These are phyloP conservation scores for Ogataea thermomethanolica DNA, from an alignment of 805 yeast genomes.

Conservation along the genomic window DNA sequence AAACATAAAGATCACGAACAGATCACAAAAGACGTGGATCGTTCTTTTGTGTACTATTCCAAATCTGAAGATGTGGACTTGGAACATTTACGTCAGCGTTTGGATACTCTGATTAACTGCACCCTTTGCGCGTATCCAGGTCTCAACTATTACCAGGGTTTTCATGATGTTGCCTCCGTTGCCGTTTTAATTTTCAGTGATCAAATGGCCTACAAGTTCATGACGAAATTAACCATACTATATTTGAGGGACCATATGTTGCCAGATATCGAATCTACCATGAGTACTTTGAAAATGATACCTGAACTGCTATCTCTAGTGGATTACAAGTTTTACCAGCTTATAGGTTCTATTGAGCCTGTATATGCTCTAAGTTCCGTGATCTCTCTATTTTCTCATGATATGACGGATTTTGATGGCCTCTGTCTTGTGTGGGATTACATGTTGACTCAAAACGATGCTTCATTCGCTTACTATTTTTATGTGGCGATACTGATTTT, in stretches of 20 bases:
- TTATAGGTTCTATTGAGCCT: conserved; percentile 46
- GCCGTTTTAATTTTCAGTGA: conserved; percentile 50
- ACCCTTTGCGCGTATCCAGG: conserved; percentile 59
- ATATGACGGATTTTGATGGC: conserved; percentile 45
- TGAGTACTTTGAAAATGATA: conserved; percentile 62
- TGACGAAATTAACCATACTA: conserved; percentile 54
- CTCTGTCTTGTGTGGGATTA: conserved; percentile 67
- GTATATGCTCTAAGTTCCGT: conserved; percentile 73
- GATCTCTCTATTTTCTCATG: conserved; percentile 77
- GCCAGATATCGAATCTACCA: conserved; percentile 59
- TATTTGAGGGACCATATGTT: conserved; percentile 86
- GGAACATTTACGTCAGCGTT: conserved; percentile 36
- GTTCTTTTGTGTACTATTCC: conserved; percentile 57
- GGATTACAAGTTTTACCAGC: conserved; percentile 43
- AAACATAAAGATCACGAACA: conserved; percentile 75
- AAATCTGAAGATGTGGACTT: conserved; percentile 18
- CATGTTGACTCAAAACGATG: conserved; percentile 53
- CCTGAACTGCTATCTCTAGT: conserved; percentile 53
- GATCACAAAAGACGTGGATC: conserved; percentile 68
- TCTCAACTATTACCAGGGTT: conserved; percentile 86
- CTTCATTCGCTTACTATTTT: conserved; percentile 53
- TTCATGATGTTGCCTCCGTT: conserved; percentile 79
- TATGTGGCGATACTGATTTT: conserved; percentile 53
- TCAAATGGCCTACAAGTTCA: conserved; percentile 37
- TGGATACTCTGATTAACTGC: conserved; percentile 44